Conservation (phyloP, 805 yeast genomes). For the Spathaspora hagerdaliae region DNA sequence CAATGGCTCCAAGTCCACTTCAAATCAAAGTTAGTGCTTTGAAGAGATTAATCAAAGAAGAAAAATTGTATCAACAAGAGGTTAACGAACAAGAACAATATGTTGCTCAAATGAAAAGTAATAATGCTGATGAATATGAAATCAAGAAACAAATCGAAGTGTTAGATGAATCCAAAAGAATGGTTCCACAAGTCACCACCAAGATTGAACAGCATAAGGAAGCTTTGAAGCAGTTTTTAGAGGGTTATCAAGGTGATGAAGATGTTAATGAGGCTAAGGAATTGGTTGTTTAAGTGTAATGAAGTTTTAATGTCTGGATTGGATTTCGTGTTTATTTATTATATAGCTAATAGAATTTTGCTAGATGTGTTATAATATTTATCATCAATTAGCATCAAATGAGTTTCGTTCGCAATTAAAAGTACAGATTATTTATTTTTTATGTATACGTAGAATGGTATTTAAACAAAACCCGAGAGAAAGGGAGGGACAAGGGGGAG, state of each 20-base stretch:
- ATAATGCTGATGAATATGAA: slow-evolving; percentile 59
- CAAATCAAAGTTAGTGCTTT: slow-evolving; percentile 72
- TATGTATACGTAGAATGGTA: too few relatives aligned
- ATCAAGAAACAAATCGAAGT: slow-evolving; percentile 46
- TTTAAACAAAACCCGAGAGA: neutral
- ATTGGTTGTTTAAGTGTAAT: slow-evolving; percentile 2
- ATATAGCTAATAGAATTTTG: too few relatives aligned
- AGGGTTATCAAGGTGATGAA: slow-evolving; percentile 24
- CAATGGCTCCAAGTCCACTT: slow-evolving; percentile 65
- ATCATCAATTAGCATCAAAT: too few relatives aligned
- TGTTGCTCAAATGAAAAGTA: slow-evolving; percentile 44
- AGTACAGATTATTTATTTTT: too few relatives aligned
- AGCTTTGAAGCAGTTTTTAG: slow-evolving; percentile 7
- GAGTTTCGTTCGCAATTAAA: too few relatives aligned
- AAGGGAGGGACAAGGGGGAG: neutral
- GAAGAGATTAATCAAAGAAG: slow-evolving; percentile 66
- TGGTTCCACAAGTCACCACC: slow-evolving; percentile 26
- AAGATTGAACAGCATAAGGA: slow-evolving; percentile 17
- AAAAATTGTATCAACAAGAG: slow-evolving; percentile 56
- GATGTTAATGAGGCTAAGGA: slow-evolving; percentile 19
- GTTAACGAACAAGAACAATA: slow-evolving; percentile 47
- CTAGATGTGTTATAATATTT: too few relatives aligned
- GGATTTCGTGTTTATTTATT: too few relatives aligned
- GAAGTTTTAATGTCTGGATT: too few relatives aligned
- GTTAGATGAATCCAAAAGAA: slow-evolving; percentile 33